Evolutionary conservation across 257 asterid genomes (phyloP).

Genomic region (Solanum acaule): DNA sequence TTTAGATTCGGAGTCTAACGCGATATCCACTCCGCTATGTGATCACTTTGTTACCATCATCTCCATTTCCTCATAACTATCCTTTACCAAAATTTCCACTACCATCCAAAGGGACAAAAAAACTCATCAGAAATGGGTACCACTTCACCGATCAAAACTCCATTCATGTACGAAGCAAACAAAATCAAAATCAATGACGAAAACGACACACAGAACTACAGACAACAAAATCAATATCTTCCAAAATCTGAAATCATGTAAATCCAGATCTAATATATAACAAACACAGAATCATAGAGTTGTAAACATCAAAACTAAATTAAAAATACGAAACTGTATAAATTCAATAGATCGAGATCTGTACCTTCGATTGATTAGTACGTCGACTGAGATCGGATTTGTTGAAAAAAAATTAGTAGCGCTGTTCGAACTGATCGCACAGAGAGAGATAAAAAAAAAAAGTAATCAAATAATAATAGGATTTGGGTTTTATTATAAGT

Average conservation of each 20-base stretch:
- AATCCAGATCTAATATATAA: background rate
- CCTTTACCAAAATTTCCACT: background rate
- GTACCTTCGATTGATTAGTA: background rate
- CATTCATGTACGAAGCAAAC: background rate
- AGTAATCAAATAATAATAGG: background rate
- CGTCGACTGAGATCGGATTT: background rate
- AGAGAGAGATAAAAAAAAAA: background rate
- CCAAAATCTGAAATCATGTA: background rate
- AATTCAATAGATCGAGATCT: background rate
- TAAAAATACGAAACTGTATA: background rate
- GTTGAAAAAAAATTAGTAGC: background rate
- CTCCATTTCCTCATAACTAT: background rate
- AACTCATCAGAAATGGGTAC: background rate
- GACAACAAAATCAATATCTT: background rate
- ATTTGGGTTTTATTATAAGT: background rate
- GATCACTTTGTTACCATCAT: conserved; percentile 13
- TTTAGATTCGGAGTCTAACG: conserved; percentile 98
- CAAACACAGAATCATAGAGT: background rate
- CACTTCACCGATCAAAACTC: background rate
- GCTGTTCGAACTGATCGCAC: background rate
- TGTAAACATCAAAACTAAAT: background rate
- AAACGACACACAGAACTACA: background rate
- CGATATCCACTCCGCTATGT: conserved; percentile 99
- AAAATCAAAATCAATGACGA: background rate
- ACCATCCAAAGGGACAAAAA: background rate